phyloP scores from a whole-genome alignment of 176 grass and related monocot species.

The Triticum aestivum region DNA sequence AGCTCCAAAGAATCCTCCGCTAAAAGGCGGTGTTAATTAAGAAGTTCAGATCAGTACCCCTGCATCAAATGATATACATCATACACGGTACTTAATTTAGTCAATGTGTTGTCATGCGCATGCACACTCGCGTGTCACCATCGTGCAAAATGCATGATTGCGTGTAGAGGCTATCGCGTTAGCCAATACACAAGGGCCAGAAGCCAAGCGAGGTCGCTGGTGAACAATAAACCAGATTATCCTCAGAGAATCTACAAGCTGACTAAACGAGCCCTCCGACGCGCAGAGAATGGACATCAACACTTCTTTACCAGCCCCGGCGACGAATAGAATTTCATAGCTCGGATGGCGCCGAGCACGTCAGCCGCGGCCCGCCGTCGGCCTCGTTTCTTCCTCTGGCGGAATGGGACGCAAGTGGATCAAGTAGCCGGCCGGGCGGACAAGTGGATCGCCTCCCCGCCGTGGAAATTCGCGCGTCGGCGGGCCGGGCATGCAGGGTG shows the following conservation, averaged over 20 bases:
- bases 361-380: background rate
- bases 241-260: conserved; percentile 1
- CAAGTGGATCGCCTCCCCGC: background rate
- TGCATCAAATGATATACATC: too few relatives aligned
- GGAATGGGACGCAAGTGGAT: conserved; percentile 11
- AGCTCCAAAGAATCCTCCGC: background rate
- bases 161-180: conserved; percentile 32
- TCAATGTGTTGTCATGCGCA: background rate
- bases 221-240: conserved; percentile 27
- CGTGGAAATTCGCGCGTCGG: background rate
- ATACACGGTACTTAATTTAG: background rate
- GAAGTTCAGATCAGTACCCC: too few relatives aligned
- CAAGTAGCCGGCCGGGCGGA: conserved; percentile 9
- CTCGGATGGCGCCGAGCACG: background rate
- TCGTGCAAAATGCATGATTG: background rate
- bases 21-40: background rate
- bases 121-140: background rate
- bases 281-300: conserved; percentile 10
- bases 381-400: conserved; percentile 33
- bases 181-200: conserved; percentile 17
- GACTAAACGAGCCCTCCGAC: background rate
- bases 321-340: background rate
- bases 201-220: conserved; percentile 4
- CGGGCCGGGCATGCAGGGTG: background rate
- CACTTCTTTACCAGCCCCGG: background rate